Evolutionary conservation across 2,329 filamentous ascomycete genomes (phyloP).

Genomic region (Anthostomella pinea): DNA sequence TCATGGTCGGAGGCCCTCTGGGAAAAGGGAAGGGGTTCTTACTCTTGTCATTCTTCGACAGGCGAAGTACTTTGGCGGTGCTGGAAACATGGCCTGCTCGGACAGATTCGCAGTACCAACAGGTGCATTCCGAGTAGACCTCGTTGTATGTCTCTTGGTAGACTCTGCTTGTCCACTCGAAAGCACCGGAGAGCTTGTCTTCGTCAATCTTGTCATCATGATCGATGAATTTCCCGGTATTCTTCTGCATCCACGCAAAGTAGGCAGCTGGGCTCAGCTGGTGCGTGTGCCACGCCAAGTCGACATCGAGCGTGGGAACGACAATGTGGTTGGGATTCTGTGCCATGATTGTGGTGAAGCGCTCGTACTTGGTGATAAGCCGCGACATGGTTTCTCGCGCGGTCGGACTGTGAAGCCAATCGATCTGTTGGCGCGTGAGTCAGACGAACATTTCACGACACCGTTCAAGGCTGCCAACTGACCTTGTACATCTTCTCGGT

Average conservation of each 20-base stretch:
- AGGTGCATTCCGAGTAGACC: slow-evolving; percentile 74
- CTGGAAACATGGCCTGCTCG: slow-evolving; percentile 53
- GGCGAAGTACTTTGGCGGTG: slow-evolving; percentile 43
- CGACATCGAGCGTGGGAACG: slow-evolving; percentile 72
- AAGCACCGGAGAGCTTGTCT: slow-evolving; percentile 57
- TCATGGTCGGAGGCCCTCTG: neutral
- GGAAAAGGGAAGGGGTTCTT: slow-evolving; percentile 20
- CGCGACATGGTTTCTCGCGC: slow-evolving; percentile 61
- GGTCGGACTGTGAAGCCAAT: slow-evolving; percentile 74
- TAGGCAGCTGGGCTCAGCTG: slow-evolving; percentile 66
- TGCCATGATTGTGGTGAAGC: slow-evolving; percentile 61
- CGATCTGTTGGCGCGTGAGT: slow-evolving; percentile 41
- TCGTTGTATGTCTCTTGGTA: slow-evolving; percentile 65
- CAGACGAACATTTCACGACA: neutral
- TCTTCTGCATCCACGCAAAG: slow-evolving; percentile 51
- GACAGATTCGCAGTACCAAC: slow-evolving; percentile 79
- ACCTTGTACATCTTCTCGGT: slow-evolving; percentile 68
- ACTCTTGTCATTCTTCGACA: slow-evolving; percentile 45
- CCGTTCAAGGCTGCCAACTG: neutral
- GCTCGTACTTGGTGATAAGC: slow-evolving; percentile 61
- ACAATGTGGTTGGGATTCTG: slow-evolving; percentile 43
- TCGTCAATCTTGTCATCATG: slow-evolving; percentile 84
- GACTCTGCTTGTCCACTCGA: slow-evolving; percentile 68
- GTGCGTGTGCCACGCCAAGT: slow-evolving; percentile 79
- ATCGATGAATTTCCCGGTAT: slow-evolving; percentile 61